phyloP scores from a whole-genome alignment of 371 early-diverging fungal genomes.

The Batrachochytrium dendrobatidis region DNA sequence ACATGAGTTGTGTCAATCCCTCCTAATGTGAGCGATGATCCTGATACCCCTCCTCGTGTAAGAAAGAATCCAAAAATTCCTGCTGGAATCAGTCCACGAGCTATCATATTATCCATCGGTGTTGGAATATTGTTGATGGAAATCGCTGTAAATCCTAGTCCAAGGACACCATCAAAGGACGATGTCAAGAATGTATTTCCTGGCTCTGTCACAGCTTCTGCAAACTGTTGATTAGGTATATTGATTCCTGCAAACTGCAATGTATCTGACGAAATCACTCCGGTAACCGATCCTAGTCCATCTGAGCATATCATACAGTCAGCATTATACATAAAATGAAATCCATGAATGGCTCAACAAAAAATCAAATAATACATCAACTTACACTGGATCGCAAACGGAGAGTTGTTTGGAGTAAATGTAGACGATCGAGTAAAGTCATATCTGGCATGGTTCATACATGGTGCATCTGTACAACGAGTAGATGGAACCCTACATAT shows the following conservation, averaged over 20 bases:
- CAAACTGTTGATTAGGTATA: background rate
- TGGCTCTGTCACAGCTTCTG: background rate
- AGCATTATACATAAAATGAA: background rate
- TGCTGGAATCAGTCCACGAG: background rate
- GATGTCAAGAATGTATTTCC: background rate
- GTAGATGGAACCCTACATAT: conserved; percentile 1
- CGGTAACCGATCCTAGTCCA: background rate
- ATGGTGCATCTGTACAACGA: background rate
- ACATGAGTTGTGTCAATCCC: background rate
- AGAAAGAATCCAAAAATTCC: background rate
- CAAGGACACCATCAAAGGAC: background rate
- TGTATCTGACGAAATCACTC: background rate
- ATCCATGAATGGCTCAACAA: background rate
- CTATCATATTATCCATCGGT: background rate
- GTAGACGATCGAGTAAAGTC: background rate
- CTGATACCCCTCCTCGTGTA: background rate
- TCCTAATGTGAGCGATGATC: background rate
- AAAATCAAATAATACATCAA: background rate
- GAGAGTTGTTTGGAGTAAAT: background rate
- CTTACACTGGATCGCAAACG: background rate
- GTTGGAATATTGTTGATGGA: background rate
- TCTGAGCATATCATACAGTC: too few species aligned
- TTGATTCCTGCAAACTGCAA: background rate
- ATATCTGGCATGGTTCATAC: background rate
- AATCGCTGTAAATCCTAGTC: background rate